phyloP scores from a whole-genome alignment of 345 rosid genomes.

The Tarenaya hassleriana region DNA sequence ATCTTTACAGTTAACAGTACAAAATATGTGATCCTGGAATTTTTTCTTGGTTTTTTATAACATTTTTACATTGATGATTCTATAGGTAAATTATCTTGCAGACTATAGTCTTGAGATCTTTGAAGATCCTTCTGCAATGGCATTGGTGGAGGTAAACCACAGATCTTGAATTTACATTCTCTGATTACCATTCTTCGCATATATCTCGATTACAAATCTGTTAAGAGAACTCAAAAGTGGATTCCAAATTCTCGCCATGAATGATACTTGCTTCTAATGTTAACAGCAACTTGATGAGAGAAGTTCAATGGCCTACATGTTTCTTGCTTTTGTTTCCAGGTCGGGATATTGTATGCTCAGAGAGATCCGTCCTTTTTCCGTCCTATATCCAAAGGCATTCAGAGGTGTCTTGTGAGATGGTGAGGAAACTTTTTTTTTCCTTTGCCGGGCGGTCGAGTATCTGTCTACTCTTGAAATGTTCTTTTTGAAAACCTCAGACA shows the following conservation, averaged over 20 bases:
- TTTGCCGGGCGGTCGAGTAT: conserved; percentile 2
- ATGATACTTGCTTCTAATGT: too few species aligned
- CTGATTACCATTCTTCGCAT: too few species aligned
- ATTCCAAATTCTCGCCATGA: too few species aligned
- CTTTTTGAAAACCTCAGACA: background rate
- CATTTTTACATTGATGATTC: conserved; percentile 4
- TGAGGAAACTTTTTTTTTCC: conserved; percentile 25
- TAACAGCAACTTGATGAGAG: too few species aligned
- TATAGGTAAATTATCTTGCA: conserved; percentile 74
- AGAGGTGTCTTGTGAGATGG: conserved; percentile 95
- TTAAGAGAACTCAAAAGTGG: background rate
- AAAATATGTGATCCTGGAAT: background rate
- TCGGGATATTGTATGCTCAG: conserved; percentile 82
- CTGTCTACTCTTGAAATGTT: conserved; percentile 7
- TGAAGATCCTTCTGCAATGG: conserved; percentile 84
- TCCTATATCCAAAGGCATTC: conserved; percentile 73
- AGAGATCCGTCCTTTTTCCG: conserved; percentile 86
- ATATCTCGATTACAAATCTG: background rate
- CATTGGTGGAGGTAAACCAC: conserved; percentile 63
- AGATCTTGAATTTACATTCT: background rate
- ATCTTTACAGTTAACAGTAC: background rate
- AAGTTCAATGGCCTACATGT: background rate
- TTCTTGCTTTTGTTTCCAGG: conserved; percentile 34
- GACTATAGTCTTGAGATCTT: conserved; percentile 82
- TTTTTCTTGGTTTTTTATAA: background rate